phyloP scores from a whole-genome alignment of 768 basidiomycete genomes.

The Galerina sulciceps region DNA sequence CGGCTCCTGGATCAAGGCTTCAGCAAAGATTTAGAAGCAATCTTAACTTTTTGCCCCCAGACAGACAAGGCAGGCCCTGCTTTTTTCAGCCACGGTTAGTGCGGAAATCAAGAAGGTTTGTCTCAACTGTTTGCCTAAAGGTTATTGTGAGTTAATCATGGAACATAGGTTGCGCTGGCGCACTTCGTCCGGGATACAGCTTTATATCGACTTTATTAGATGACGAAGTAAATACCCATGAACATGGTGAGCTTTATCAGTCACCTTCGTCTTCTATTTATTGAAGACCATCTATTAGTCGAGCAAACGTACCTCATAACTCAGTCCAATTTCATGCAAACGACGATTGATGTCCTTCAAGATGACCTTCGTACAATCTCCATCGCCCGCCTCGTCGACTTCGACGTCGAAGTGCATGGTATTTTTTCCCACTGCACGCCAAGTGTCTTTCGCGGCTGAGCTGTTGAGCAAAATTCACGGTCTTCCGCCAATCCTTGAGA shows the following conservation, averaged over 20 bases:
- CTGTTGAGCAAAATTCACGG: constrained; percentile 31
- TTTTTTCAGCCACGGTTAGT: constrained; percentile 79
- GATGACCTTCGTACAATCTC: constrained; percentile 25
- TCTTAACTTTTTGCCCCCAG: constrained; percentile 48
- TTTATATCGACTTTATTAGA: constrained; percentile 64
- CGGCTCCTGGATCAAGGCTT: constrained; percentile 78
- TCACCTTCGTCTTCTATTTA: not conserved
- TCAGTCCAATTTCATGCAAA: constrained; percentile 44
- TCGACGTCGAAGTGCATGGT: constrained; percentile 51
- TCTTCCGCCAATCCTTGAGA: constrained; percentile 48
- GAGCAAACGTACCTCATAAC: constrained; percentile 50
- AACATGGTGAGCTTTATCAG: constrained; percentile 46
- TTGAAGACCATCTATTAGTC: constrained; percentile 29
- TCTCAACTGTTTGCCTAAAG: constrained; percentile 23
- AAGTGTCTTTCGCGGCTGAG: constrained; percentile 45
- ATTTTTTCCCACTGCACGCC: constrained; percentile 72
- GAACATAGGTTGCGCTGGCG: constrained; percentile 20
- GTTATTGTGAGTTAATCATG: not conserved
- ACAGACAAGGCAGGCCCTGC: constrained; percentile 59
- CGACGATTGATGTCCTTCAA: constrained; percentile 41
- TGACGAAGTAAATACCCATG: constrained; percentile 64
- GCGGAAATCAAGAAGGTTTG: constrained; percentile 58
- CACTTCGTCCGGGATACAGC: constrained; percentile 31
- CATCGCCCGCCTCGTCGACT: constrained; percentile 21
- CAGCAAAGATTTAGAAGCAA: constrained; percentile 67